phyloP scores from a whole-genome alignment of 495 filamentous ascomycete species.

The Penicillium pancosmium region DNA sequence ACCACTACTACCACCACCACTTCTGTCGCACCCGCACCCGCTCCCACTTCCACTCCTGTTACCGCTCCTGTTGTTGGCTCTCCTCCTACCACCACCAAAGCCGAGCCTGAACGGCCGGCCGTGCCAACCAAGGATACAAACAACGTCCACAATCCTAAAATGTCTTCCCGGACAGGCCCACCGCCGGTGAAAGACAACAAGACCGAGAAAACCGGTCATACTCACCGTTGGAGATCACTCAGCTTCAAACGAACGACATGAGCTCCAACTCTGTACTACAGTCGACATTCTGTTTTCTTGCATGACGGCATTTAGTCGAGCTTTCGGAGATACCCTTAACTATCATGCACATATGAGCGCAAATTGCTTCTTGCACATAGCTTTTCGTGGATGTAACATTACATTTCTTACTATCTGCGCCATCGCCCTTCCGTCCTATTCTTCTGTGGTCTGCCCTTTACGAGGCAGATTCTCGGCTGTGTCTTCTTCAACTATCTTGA shows the following conservation, averaged over 20 bases:
- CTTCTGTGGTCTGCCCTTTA: conserved; percentile 12
- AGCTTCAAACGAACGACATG: conserved; percentile 33
- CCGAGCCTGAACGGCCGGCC: conserved; percentile 8
- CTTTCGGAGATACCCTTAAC: conserved; percentile 29
- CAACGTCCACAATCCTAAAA: conserved; percentile 19
- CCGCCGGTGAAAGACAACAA: conserved; percentile 16
- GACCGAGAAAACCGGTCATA: conserved; percentile 21
- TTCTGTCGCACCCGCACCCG: not conserved
- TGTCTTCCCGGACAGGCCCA: conserved; percentile 15
- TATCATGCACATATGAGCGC: conserved; percentile 31
- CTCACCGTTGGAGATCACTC: conserved; percentile 31
- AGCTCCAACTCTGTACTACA: conserved; percentile 15
- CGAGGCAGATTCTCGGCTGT: conserved; percentile 10
- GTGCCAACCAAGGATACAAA: conserved; percentile 20
- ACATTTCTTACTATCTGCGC: conserved; percentile 27
- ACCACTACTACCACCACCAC: not conserved
- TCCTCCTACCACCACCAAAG: conserved; percentile 5
- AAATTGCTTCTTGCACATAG: conserved; percentile 39
- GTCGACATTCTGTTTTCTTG: conserved; percentile 25
- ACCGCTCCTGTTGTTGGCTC: not conserved
- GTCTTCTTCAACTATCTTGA: conserved; percentile 25
- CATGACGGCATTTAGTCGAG: conserved; percentile 14
- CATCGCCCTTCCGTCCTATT: conserved; percentile 12
- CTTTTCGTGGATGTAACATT: conserved; percentile 41
- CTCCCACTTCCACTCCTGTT: not conserved